These are phyloP conservation scores for Ormosia semicastrata DNA, from an alignment of 306 rosid species.

Conservation along the genomic window DNA sequence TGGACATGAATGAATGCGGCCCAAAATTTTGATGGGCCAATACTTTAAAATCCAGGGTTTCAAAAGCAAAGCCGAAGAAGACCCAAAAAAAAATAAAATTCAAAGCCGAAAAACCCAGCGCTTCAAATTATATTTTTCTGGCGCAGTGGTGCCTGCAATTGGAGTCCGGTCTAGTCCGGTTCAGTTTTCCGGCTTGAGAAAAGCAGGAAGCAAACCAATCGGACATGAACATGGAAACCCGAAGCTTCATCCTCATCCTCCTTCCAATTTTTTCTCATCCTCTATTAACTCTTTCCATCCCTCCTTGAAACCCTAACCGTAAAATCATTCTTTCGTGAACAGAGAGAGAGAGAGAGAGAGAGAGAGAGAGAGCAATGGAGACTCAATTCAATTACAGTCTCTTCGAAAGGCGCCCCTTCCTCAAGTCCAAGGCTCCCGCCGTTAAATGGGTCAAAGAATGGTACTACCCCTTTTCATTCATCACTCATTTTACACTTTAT, in stretches of 20 bases:
- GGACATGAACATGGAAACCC: constrained; percentile 19
- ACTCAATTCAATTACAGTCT: constrained; percentile 60
- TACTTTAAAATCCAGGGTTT: too few relatives aligned
- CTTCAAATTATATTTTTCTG: background rate
- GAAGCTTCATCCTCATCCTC: background rate
- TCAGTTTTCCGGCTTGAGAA: background rate
- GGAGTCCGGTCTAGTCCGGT: background rate
- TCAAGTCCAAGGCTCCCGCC: constrained; percentile 71
- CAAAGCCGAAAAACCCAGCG: background rate
- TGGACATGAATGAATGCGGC: too few relatives aligned
- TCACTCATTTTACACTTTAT: background rate
- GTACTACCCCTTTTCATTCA: constrained; percentile 18
- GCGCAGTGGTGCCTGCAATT: too few relatives aligned
- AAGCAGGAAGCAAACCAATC: background rate
- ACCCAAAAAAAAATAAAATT: too few relatives aligned
- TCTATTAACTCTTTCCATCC: background rate
- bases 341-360: background rate
- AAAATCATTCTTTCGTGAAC: background rate
- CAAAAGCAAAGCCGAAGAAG: background rate
- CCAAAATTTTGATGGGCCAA: too few relatives aligned
- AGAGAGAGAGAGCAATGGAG: constrained; percentile 61
- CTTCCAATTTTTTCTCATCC: background rate
- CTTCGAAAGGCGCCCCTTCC: constrained; percentile 67
- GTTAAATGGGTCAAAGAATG: constrained; percentile 85
- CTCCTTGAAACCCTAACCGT: constrained; percentile 16